Percentiles rank a stretch among this genome's conserved stretches.
phyloP scores from a whole-genome alignment of 805 yeast species.

The Candida mattraensis region DNA sequence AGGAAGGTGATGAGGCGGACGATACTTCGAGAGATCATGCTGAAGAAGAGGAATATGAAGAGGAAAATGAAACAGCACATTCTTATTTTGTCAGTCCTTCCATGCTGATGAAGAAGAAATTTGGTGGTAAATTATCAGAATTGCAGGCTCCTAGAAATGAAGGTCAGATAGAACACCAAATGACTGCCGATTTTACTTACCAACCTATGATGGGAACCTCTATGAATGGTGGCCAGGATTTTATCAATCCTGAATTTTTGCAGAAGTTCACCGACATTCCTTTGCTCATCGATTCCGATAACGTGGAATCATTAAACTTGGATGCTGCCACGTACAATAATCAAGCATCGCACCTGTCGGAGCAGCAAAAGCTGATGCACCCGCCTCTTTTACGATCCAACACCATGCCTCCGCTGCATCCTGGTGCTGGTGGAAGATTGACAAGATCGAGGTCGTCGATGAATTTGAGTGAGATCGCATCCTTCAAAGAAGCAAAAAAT shows the following conservation, averaged over 20 bases:
- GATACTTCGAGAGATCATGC: conserved; percentile 15
- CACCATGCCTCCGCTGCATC: conserved; percentile 17
- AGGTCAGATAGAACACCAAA: conserved; percentile 4
- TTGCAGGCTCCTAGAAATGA: conserved; percentile 8
- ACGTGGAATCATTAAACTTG: conserved; percentile 21
- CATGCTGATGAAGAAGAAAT: conserved; percentile 29
- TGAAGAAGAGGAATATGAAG: conserved; percentile 11
- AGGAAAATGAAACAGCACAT: conserved; percentile 7
- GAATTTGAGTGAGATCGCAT: conserved; percentile 56
- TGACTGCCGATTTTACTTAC: conserved; percentile 3
- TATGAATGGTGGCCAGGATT: conserved; percentile 9
- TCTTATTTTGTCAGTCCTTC: conserved; percentile 29
- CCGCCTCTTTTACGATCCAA: conserved; percentile 14
- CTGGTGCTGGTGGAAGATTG: conserved; percentile 16
- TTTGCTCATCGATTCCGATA: conserved; percentile 22
- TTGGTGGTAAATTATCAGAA: conserved; percentile 31
- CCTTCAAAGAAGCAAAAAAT: conserved; percentile 32
- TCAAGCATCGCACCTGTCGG: conserved; percentile 15
- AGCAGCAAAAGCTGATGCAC: conserved; percentile 23
- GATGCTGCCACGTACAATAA: conserved; percentile 9
- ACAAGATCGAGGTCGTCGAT: conserved; percentile 51
- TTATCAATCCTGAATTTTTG: conserved; percentile 24
- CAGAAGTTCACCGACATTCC: conserved; percentile 20
- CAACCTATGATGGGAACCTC: conserved; percentile 6
- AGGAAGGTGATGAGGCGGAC: conserved; percentile 19